Percentiles rank a stretch among this genome's conserved stretches.
These are phyloP conservation scores for Alloteropsis angusta DNA, from an alignment of 202 grass and related monocot species.

Conservation along the genomic window DNA sequence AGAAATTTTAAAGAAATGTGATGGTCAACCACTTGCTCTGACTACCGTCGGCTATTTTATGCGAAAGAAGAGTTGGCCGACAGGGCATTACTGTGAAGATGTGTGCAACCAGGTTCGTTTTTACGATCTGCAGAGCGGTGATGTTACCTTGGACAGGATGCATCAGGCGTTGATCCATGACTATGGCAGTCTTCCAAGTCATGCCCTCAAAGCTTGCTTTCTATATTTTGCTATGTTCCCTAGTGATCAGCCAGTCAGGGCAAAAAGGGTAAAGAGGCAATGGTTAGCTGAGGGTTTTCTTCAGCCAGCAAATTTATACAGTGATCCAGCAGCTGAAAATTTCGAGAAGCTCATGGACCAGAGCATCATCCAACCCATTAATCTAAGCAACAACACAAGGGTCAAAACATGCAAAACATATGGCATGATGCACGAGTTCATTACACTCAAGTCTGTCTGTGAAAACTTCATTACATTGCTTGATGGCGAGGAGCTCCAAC, in stretches of 20 bases:
- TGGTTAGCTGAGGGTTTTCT: constrained; percentile 22
- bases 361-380: neutral
- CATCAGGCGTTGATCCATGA: neutral
- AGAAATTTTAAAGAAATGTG: neutral
- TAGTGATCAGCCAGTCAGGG: neutral
- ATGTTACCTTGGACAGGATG: neutral
- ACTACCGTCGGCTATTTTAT: neutral
- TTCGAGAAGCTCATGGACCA: neutral
- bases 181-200: neutral
- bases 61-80: neutral
- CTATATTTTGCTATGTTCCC: constrained; percentile 6
- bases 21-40: constrained; percentile 4
- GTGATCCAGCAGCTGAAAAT: neutral
- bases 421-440: neutral
- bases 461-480: neutral
- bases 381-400: neutral
- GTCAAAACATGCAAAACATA: neutral
- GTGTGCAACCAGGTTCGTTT: neutral
- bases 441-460: neutral
- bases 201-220: neutral
- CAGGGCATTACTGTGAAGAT: neutral
- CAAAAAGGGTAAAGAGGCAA: neutral
- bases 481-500: too few relatives aligned
- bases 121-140: neutral
- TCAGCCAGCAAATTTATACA: neutral